Evolutionary conservation across 2,329 filamentous ascomycete species (phyloP), one percentile per base, ranked within the genome.

Genomic region (Eurotiales sp.): DNA sequence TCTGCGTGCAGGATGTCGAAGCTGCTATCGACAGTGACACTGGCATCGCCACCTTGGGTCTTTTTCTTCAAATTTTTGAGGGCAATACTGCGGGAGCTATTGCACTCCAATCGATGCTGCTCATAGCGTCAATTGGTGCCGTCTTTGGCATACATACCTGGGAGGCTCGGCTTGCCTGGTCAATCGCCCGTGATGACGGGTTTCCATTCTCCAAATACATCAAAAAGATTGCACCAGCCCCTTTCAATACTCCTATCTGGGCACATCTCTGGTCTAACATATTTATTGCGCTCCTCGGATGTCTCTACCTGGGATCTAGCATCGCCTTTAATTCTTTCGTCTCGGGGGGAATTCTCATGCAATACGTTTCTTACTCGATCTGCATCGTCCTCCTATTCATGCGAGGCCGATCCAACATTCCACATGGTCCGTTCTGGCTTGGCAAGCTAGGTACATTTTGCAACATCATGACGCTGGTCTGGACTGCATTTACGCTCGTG

Each of bases 151-250:
- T 67, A 47, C 74, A 79, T 51, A 78, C 76, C 6, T 79, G 75
- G 73, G 75, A 78, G 56, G 72, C 72, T 37, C 68, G 77, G 0
- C 65, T 78, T 6, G 74, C 72, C 53, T 80, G 76, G 77, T 75
- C 73, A 15, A 79, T 80, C 57, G 75, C 77, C 8, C 68, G 77
- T 5, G 77, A 80, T 56, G 60, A 67, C 12, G 77, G 77, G 3
- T 54, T 80, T 1, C 77, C 77, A 5, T 40, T 40, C 37, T 12
- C 17, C 8, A 21, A 21, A 6, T 12, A 40, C 22, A 21, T 22
- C 17, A 19, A 40, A 14, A 7, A 40, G 21, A 8, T 40, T 11
- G 37, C 37, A 14, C 37, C 37, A 4, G 8, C 37, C 12, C 37
- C 37, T 10, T 22, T 22, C 37, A 3, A 40, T n/a, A 22, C 17